Conservation (phyloP, 495 filamentous ascomycete genomes). For the Pyrenula massariospora region DNA sequence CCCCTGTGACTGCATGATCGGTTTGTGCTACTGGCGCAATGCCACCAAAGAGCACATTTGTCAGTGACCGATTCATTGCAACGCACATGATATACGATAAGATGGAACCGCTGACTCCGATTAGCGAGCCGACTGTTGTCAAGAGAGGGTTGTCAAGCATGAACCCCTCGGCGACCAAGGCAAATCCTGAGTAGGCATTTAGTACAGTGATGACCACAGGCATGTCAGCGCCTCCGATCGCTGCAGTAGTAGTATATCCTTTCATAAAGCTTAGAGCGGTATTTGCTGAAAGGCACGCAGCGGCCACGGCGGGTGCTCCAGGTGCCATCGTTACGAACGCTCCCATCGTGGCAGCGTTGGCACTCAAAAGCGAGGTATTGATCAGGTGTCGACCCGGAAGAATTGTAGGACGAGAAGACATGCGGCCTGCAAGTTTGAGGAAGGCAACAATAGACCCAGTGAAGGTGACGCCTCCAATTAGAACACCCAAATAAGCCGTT, state of each 20-base stretch:
- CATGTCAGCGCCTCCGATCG: slow-evolving; percentile 80
- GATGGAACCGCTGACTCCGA: slow-evolving; percentile 72
- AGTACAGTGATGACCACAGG: slow-evolving; percentile 77
- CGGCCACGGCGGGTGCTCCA: slow-evolving; percentile 59
- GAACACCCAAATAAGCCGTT: slow-evolving; percentile 65
- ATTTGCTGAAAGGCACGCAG: slow-evolving; percentile 59
- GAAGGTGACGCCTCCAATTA: slow-evolving; percentile 75
- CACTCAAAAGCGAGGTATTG: slow-evolving; percentile 56
- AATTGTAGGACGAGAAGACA: slow-evolving; percentile 60
- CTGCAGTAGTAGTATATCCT: slow-evolving; percentile 69
- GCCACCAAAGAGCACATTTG: slow-evolving; percentile 73
- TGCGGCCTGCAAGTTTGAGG: slow-evolving; percentile 63
- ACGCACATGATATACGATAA: slow-evolving; percentile 75
- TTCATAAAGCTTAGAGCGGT: slow-evolving; percentile 67
- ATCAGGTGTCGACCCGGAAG: slow-evolving; percentile 58
- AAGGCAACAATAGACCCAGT: slow-evolving; percentile 76
- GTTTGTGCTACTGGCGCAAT: slow-evolving; percentile 46
- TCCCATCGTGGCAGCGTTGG: slow-evolving; percentile 68
- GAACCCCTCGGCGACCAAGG: slow-evolving; percentile 69
- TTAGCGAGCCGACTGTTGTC: slow-evolving; percentile 67
- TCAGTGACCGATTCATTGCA: slow-evolving; percentile 72
- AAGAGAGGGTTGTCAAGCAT: slow-evolving; percentile 79
- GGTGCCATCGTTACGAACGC: slow-evolving; percentile 68
- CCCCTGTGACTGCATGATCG: slow-evolving; percentile 63
- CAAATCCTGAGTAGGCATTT: slow-evolving; percentile 78